phyloP scores from a whole-genome alignment of 257 asterid genomes.

The Solanum acaule region DNA sequence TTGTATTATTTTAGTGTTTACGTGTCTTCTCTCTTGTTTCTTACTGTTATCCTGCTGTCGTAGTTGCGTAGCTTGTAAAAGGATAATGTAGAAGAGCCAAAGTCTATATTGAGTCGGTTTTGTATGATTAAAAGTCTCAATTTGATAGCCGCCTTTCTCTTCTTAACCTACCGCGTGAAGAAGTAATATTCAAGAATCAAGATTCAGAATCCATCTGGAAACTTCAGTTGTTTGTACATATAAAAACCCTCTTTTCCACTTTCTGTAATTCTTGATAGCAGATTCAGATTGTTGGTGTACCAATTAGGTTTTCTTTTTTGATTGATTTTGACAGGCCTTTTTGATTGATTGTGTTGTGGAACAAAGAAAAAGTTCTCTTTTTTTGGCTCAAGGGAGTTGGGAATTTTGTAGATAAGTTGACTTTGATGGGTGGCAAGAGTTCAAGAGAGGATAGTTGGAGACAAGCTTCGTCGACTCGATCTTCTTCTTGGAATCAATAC shows the following conservation, averaged over 20 bases:
- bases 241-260: background rate
- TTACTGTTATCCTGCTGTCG: background rate
- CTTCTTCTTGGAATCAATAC: constrained; percentile 41
- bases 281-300: background rate
- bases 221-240: background rate
- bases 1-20: constrained; percentile 14
- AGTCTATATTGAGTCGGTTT: background rate
- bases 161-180: background rate
- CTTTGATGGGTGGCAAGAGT: constrained; percentile 71
- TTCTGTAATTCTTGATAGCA: background rate
- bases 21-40: background rate
- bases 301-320: constrained; percentile 2
- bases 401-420: constrained; percentile 18
- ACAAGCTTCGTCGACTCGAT: constrained; percentile 42
- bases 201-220: background rate
- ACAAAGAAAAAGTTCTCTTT: background rate
- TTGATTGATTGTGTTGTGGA: constrained; percentile 9
- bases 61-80: background rate
- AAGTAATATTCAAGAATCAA: background rate
- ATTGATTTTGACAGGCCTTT: constrained; percentile 17
- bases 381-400: background rate
- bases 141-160: background rate
- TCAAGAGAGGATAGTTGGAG: constrained; percentile 52
- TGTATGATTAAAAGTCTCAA: background rate
- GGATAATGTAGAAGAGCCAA: background rate